A percentile compares a stretch with the other conserved stretches of the same genome.
phyloP scores from a whole-genome alignment of 371 early-diverging fungal species.

The Thermomucor indicae-seudaticae region DNA sequence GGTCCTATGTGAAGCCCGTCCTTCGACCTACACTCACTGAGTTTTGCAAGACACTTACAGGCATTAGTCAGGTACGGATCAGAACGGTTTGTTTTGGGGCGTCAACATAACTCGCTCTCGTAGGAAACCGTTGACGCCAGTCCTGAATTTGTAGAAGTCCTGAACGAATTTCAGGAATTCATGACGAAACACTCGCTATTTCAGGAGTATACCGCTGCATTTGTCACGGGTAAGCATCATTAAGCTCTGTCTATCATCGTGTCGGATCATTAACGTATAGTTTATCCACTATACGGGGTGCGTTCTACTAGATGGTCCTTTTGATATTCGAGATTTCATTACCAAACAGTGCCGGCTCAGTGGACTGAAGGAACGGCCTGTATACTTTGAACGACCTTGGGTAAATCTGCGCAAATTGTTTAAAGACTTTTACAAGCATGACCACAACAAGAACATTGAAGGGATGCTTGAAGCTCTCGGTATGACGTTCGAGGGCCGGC shows the following conservation, averaged over 20 bases:
- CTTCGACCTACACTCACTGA: slow-evolving; percentile 61
- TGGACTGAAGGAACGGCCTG: slow-evolving; percentile 37
- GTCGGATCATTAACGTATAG: too few relatives aligned
- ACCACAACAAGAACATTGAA: slow-evolving; percentile 44
- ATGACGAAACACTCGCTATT: slow-evolving; percentile 48
- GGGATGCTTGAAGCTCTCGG: slow-evolving; percentile 60
- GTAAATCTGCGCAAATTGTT: slow-evolving; percentile 58
- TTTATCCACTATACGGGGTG: slow-evolving; percentile 1
- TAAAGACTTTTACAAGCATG: slow-evolving; percentile 43
- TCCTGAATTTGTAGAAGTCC: slow-evolving; percentile 39
- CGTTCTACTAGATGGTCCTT: slow-evolving; percentile 65
- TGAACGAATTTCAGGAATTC: slow-evolving; percentile 39
- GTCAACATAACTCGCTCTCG: background rate
- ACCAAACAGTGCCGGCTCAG: slow-evolving; percentile 59
- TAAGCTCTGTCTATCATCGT: background rate
- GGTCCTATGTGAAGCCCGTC: slow-evolving; percentile 68
- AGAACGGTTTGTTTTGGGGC: background rate
- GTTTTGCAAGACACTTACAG: slow-evolving; percentile 74
- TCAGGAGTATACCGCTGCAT: slow-evolving; percentile 34
- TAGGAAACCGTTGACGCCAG: slow-evolving; percentile 52
- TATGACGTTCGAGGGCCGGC: slow-evolving; percentile 64
- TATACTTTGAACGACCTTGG: slow-evolving; percentile 55
- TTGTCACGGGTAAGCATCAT: slow-evolving; percentile 31
- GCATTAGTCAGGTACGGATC: slow-evolving; percentile 53
- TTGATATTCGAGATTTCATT: slow-evolving; percentile 80